Conservation (phyloP, 495 filamentous ascomycete species). For the Amphirosellinia nigrospora region DNA sequence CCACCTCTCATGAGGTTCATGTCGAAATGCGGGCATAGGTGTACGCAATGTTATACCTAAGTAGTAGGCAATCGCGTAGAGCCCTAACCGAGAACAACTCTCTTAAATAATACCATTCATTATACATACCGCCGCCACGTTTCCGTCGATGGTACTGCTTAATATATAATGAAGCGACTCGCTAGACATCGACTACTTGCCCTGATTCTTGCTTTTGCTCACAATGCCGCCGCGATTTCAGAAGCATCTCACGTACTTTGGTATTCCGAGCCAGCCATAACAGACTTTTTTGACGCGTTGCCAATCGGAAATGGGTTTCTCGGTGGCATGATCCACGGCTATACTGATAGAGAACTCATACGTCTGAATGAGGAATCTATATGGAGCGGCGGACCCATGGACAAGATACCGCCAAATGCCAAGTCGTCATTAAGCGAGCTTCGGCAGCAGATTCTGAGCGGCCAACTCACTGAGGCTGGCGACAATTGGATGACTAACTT, state of each 20-base stretch:
- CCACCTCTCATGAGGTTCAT: too few species aligned
- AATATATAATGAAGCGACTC: not conserved
- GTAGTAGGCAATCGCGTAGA: not conserved
- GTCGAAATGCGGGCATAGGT: not conserved
- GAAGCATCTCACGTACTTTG: conserved; percentile 17
- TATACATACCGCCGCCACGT: not conserved
- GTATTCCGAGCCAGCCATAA: conserved; percentile 21
- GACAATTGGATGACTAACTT: conserved; percentile 46
- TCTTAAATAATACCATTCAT: not conserved
- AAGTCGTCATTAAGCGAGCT: conserved; percentile 46
- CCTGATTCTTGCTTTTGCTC: not conserved
- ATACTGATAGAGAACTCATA: conserved; percentile 52
- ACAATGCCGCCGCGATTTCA: not conserved
- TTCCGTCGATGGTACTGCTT: not conserved
- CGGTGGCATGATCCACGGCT: conserved; percentile 56
- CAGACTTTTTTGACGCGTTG: conserved; percentile 31
- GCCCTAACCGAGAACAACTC: not conserved
- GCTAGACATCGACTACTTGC: not conserved
- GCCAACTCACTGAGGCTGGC: conserved; percentile 49
- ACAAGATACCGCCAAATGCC: conserved; percentile 44
- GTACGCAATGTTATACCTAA: not conserved
- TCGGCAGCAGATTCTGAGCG: conserved; percentile 48
- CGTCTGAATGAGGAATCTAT: conserved; percentile 59
- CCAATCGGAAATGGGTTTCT: conserved; percentile 57
- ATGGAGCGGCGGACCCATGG: conserved; percentile 55